phyloP scores from a whole-genome alignment of 2,329 filamentous ascomycete species.

The Cladosporium sp. region DNA sequence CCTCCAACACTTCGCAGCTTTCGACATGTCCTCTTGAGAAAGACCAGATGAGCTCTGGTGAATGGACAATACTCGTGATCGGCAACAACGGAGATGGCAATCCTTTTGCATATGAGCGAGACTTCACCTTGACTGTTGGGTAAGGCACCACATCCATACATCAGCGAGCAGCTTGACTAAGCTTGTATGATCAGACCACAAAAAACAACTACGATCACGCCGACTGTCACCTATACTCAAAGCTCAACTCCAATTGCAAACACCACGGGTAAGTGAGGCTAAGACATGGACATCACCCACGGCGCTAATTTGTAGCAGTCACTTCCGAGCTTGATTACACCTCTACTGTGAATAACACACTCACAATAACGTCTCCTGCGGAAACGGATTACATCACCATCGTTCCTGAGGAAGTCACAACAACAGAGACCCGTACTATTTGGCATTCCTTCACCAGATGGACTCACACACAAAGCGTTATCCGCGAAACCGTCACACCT shows the following conservation, averaged over 20 bases:
- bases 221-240: too few relatives aligned
- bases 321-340: constrained; percentile 16
- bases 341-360: constrained; percentile 14
- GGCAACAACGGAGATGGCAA: constrained; percentile 20
- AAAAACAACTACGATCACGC: too few relatives aligned
- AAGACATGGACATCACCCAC: too few relatives aligned
- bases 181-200: constrained; percentile 14
- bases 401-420: constrained; percentile 10
- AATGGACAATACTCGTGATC: constrained; percentile 16
- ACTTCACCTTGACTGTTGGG: constrained; percentile 15
- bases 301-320: too few relatives aligned
- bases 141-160: not conserved
- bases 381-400: constrained; percentile 13
- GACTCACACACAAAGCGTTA: constrained; percentile 18
- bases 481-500: constrained; percentile 32
- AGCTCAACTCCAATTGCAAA: too few relatives aligned
- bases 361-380: constrained; percentile 9
- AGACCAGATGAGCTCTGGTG: constrained; percentile 18
- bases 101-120: constrained; percentile 18
- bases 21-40: constrained; percentile 20
- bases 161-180: constrained; percentile 2
- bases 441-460: constrained; percentile 32
- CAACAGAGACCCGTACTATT: constrained; percentile 24
- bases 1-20: constrained; percentile 13
- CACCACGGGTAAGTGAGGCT: too few relatives aligned